Percentiles rank a stretch among this genome's conserved stretches.
Conservation (phyloP, 306 rosid species). For the Prunus persica region Prunus_persica_NCBIv2 NC_034014.1:26490001-26490500, state of each 20-base stretch:
- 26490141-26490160: constrained; percentile 31
- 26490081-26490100: constrained; percentile 55
- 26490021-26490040: constrained; percentile 81
- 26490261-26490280: constrained; percentile 69
- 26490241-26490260: constrained; percentile 51
- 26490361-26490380: constrained; percentile 45
- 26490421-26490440: neutral
- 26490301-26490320: constrained; percentile 85
- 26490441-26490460: neutral
- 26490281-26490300: constrained; percentile 59
- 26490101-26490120: constrained; percentile 55
- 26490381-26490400: neutral
- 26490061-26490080: constrained; percentile 64
- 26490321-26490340: constrained; percentile 98
- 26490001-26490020: neutral
- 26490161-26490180: neutral
- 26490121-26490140: constrained; percentile 74
- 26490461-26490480: neutral
- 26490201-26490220: constrained; percentile 9
- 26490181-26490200: neutral
- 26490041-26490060: constrained; percentile 91
- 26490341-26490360: constrained; percentile 54
- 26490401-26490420: neutral
- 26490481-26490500: neutral
- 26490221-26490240: constrained; percentile 23